These are phyloP conservation scores for Dendrobium nobile DNA, from an alignment of 106 monocot genomes.

Conservation along the genomic window DNA sequence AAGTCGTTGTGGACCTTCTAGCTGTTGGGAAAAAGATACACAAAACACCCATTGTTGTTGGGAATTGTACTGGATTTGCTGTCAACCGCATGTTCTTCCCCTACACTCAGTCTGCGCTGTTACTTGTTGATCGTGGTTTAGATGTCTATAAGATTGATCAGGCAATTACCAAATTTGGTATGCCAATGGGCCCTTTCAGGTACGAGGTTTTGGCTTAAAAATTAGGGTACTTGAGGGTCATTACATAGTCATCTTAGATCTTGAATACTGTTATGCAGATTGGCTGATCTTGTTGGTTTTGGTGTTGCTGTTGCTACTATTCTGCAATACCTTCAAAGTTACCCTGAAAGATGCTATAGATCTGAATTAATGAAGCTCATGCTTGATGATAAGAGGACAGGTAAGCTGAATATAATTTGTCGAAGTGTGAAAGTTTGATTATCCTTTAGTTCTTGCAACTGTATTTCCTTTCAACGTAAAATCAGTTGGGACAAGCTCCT, in stretches of 20 bases:
- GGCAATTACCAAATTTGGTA: constrained; percentile 86
- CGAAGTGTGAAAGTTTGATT: neutral
- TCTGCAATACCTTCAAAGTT: constrained; percentile 70
- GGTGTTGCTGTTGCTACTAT: constrained; percentile 76
- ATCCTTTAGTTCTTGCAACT: neutral
- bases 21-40: constrained; percentile 86
- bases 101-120: constrained; percentile 73
- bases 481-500: neutral
- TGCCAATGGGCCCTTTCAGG: constrained; percentile 99
- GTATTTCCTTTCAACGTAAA: neutral
- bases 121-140: constrained; percentile 74
- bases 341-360: constrained; percentile 81
- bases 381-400: constrained; percentile 81
- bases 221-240: neutral
- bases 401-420: constrained; percentile 23
- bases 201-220: constrained; percentile 13
- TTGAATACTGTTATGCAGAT: constrained; percentile 20
- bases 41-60: constrained; percentile 90
- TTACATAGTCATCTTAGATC: neutral
- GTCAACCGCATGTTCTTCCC: constrained; percentile 99
- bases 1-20: constrained; percentile 82
- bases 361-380: constrained; percentile 65
- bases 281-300: constrained; percentile 90
- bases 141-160: constrained; percentile 84
- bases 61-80: constrained; percentile 96